Base-by-base conservation (phyloP, 805 yeast genomes). In the Schwanniomyces sp. region DNA sequence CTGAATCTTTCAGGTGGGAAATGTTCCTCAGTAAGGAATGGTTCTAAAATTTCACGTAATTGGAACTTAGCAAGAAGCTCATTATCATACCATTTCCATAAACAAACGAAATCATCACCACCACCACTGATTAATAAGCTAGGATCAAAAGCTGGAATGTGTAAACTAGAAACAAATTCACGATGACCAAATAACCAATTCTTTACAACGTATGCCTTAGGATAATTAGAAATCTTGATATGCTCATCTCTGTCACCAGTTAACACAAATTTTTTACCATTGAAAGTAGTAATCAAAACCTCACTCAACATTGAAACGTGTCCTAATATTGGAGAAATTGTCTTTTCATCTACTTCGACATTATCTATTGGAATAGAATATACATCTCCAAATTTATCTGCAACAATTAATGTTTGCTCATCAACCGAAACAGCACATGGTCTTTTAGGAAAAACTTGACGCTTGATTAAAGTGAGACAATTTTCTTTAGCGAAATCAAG, bases 291-390 rank as follows among this genome's bases (percentile, higher is more conserved):
- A 25, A 83, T 70, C 26, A 75, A 59, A 2, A 91, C 78, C 52
- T 84, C 90, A n/a, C 96, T 87, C 51, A 94, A 78, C 97, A 94
- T 90, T 2, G 97, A 91, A 5, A 94, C 98, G 67, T 94, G 99
- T 7, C 99, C 99, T 45, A 92, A 70, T 6, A 92, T 75, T 2
- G 97, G 97, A 34, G 72, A 78, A 43, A 72, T 56, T 1, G 52
- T 44, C 39, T 81, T 63, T 40, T 78, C 80, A 4, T 76, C 75
- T 1, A 69, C 63, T 1, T 76, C 57, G 3, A 64, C 56, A 11
- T 63, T 61, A 18, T 69, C 69, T 26, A 82, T 67, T 2, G 76
- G 69, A 34, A 89, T 72, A 1, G 77, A 64, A 63, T 88, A 94
- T 5, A 91, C 97, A 67, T 94, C 99, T 41, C 99, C 99, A 62